phyloP scores from a whole-genome alignment of 2,329 filamentous ascomycete species.

The Microsporum canis region DNA sequence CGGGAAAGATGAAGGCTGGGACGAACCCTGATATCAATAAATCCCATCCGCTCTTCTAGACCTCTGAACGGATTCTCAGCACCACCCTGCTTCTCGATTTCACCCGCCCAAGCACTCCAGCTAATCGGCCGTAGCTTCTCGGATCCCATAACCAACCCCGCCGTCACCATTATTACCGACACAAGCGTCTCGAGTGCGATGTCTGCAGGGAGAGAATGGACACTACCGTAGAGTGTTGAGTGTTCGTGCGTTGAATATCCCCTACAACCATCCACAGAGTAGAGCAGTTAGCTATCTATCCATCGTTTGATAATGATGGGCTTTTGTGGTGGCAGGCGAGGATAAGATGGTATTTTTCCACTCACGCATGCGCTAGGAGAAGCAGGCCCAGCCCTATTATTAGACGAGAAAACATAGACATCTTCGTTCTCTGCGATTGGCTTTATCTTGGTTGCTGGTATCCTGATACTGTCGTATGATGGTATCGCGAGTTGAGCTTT shows the following conservation, averaged over 20 bases:
- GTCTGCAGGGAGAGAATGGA: constrained; percentile 60
- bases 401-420: constrained; percentile 57
- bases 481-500: neutral
- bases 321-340: neutral
- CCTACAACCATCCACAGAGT: constrained; percentile 39
- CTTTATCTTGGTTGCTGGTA: neutral
- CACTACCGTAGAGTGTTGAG: constrained; percentile 56
- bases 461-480: neutral
- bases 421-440: constrained; percentile 25
- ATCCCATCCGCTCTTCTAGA: constrained; percentile 70
- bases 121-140: constrained; percentile 73
- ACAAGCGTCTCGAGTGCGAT: constrained; percentile 77
- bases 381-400: constrained; percentile 65
- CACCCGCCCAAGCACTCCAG: constrained; percentile 66
- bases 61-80: constrained; percentile 67
- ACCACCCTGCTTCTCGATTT: constrained; percentile 56
- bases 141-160: constrained; percentile 69
- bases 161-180: constrained; percentile 66
- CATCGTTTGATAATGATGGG: neutral
- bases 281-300: neutral
- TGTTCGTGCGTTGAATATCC: constrained; percentile 96
- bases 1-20: neutral
- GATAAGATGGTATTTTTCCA: constrained; percentile 7
- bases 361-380: constrained; percentile 79
- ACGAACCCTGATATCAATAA: constrained; percentile 72